Evolutionary conservation across 768 basidiomycete genomes (phyloP).

Genomic region (Boletus barrowsii): DNA sequence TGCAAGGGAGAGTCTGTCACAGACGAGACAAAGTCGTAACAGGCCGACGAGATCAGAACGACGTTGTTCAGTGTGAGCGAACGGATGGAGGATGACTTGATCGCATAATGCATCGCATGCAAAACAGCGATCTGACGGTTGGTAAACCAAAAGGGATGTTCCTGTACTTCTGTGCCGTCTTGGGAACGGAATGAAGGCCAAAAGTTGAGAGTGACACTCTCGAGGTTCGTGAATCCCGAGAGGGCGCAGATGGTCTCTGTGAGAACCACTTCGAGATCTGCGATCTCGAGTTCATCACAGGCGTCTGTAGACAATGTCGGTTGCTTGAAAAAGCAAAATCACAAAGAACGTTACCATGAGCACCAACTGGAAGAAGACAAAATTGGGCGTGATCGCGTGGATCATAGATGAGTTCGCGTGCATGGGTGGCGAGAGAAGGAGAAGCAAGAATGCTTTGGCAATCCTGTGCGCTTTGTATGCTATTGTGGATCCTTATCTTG

Average conservation of each 20-base stretch:
- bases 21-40: constrained; percentile 28
- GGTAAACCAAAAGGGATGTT: constrained; percentile 32
- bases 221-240: constrained; percentile 17
- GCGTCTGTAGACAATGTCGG: constrained; percentile 8
- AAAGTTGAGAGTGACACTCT: constrained; percentile 25
- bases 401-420: constrained; percentile 30
- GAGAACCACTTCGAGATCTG: constrained; percentile 30
- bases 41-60: constrained; percentile 21
- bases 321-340: background rate
- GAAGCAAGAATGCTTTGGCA: constrained; percentile 21
- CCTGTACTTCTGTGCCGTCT: constrained; percentile 20
- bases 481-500: constrained; percentile 24
- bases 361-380: constrained; percentile 16
- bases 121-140: constrained; percentile 25
- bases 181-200: constrained; percentile 31
- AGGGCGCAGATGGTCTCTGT: constrained; percentile 26
- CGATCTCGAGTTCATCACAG: constrained; percentile 29
- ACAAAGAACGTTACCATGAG: constrained; percentile 7
- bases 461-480: constrained; percentile 26
- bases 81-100: constrained; percentile 18
- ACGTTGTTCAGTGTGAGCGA: constrained; percentile 28
- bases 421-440: constrained; percentile 21
- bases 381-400: constrained; percentile 25
- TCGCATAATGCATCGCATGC: constrained; percentile 23
- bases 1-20: constrained; percentile 26